Conservation (phyloP, 1,284 basidiomycete genomes). For the Ustilago lituana region DNA sequence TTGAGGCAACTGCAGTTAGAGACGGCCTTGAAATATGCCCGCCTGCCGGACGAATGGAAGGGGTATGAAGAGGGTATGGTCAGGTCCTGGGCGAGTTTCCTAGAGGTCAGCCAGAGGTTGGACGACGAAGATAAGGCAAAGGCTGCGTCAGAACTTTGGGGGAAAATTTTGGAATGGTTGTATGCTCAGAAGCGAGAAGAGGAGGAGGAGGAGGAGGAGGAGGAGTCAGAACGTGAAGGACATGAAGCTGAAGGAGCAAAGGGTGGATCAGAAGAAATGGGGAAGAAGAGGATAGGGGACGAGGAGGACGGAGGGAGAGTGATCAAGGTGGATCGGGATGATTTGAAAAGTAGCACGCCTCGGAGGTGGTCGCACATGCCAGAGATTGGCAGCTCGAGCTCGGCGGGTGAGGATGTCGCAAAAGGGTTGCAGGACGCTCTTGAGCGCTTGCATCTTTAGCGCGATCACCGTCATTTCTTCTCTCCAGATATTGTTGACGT, state of each 20-base stretch:
- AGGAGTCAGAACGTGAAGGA: not conserved
- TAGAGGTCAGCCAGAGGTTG: constrained; percentile 12
- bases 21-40: constrained; percentile 10
- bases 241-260: not conserved
- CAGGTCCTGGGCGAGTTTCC: constrained; percentile 3
- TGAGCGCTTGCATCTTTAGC: too few relatives aligned
- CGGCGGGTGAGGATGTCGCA: not conserved
- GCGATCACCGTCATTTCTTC: too few relatives aligned
- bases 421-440: too few relatives aligned
- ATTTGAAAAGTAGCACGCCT: constrained; percentile 3
- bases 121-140: not conserved
- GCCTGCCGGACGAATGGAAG: not conserved
- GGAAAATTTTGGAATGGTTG: not conserved
- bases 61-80: constrained; percentile 14
- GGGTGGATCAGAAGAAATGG: not conserved
- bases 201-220: not conserved
- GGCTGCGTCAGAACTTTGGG: not conserved
- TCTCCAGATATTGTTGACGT: too few relatives aligned
- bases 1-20: constrained; percentile 13
- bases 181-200: too few relatives aligned
- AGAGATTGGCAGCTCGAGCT: not conserved
- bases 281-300: not conserved
- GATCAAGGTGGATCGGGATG: not conserved
- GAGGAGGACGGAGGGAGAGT: not conserved
- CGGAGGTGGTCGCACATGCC: constrained; percentile 5